A percentile compares a stretch with the other conserved stretches of the same genome.
Evolutionary conservation across 345 rosid genomes (phyloP).

Genomic region (Populus ilicifolia): DNA sequence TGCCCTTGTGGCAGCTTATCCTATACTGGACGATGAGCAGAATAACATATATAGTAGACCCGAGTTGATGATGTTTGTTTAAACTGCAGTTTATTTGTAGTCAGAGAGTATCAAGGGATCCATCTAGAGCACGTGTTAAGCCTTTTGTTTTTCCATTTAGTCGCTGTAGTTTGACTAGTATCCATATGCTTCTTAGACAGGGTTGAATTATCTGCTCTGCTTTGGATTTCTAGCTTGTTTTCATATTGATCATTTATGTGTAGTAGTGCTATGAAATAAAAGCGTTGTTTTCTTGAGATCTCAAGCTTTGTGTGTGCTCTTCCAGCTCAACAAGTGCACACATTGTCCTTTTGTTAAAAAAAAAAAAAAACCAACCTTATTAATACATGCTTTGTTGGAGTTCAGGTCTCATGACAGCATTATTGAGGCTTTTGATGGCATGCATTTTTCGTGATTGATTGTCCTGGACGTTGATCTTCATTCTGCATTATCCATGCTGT

Average conservation of each 20-base stretch:
- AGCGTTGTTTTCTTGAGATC: not conserved
- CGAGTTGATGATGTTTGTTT: slow-evolving; percentile 78
- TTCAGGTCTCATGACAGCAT: not conserved
- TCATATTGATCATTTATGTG: not conserved
- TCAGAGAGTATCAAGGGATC: not conserved
- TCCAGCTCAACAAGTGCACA: no score
- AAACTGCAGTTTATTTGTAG: slow-evolving; percentile 1
- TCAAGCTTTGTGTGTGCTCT: not conserved
- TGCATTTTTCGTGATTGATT: no score
- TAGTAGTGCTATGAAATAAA: not conserved
- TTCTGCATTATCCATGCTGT: no score
- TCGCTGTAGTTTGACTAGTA: not conserved
- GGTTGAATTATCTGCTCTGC: not conserved
- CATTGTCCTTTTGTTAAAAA: no score
- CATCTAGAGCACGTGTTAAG: not conserved
- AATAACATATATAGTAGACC: slow-evolving; percentile 81
- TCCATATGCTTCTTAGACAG: not conserved
- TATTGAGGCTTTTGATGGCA: no score
- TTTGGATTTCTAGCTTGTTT: not conserved
- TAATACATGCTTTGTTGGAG: not conserved
- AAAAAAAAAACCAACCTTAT: not conserved
- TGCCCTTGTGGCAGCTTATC: slow-evolving; percentile 92
- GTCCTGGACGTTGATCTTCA: no score
- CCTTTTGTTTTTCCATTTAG: not conserved
- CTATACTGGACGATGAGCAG: slow-evolving; percentile 72